Conservation (phyloP, 202 grass and related monocot genomes). For the Eragrostis tef region DNA sequence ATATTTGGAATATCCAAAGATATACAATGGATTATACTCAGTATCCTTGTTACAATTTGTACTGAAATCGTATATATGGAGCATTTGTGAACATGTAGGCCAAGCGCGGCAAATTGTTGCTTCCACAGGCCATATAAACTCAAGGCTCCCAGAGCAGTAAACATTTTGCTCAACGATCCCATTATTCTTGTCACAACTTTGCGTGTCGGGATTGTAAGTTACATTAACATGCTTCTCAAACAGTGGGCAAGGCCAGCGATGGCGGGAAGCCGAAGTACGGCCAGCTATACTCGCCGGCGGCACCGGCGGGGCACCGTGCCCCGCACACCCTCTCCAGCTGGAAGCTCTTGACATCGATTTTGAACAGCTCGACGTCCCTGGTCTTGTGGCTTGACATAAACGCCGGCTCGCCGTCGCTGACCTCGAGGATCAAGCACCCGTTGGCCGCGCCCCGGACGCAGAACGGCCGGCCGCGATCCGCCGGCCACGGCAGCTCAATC, state of each 20-base stretch:
- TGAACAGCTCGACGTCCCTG: slow-evolving; percentile 52
- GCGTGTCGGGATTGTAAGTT: not conserved
- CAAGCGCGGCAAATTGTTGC: slow-evolving; percentile 7
- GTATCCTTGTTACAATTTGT: slow-evolving; percentile 23
- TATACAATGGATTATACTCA: not conserved
- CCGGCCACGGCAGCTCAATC: slow-evolving; percentile 39
- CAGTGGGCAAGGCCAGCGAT: slow-evolving; percentile 48
- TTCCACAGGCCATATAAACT: not conserved
- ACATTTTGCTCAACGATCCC: not conserved
- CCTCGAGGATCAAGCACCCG: slow-evolving; percentile 50
- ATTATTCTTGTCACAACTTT: not conserved
- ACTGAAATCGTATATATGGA: slow-evolving; percentile 15
- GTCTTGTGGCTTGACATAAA: slow-evolving; percentile 16
- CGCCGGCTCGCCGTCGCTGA: slow-evolving; percentile 5
- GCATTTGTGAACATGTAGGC: not conserved
- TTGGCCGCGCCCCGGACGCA: slow-evolving; percentile 38
- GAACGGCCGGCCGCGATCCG: not conserved
- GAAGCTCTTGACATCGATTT: slow-evolving; percentile 44
- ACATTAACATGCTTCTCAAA: slow-evolving; percentile 12
- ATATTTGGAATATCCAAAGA: not conserved
- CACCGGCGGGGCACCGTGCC: not conserved
- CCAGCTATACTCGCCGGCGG: slow-evolving; percentile 41
- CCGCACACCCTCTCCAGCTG: slow-evolving; percentile 47
- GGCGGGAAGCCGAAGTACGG: slow-evolving; percentile 56
- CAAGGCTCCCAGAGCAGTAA: not conserved